A percentile compares a stretch with the other conserved stretches of the same genome.
phyloP scores from a whole-genome alignment of 371 early-diverging fungal genomes.

The Rhizopus microsporus region DNA sequence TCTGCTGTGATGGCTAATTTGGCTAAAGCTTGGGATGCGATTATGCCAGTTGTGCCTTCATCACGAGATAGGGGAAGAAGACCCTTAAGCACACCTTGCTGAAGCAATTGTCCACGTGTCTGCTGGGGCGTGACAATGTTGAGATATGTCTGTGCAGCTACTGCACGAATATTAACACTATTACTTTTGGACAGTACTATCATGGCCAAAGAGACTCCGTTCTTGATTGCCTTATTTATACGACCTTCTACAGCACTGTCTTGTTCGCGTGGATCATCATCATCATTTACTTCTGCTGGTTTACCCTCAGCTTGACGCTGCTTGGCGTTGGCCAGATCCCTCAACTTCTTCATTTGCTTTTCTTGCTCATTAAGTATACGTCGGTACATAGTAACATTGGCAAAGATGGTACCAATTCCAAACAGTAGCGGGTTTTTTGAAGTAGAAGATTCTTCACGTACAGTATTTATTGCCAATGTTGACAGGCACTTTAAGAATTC shows the following conservation, averaged over 20 bases:
- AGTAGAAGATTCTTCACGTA: conserved; percentile 32
- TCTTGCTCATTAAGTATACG: conserved; percentile 76
- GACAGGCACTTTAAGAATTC: conserved; percentile 60
- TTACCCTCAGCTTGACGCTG: conserved; percentile 12
- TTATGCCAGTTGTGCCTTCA: conserved; percentile 24
- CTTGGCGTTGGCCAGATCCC: conserved; percentile 63
- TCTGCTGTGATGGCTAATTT: conserved; percentile 90
- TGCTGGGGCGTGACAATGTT: conserved; percentile 71
- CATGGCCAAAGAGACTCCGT: conserved; percentile 62
- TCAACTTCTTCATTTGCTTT: conserved; percentile 75
- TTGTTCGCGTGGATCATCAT: conserved; percentile 55
- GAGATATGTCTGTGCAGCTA: conserved; percentile 68
- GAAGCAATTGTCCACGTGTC: conserved; percentile 78
- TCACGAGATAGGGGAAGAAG: conserved; percentile 56
- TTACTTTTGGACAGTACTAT: conserved; percentile 55
- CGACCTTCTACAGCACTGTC: conserved; percentile 67
- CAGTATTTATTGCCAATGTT: conserved; percentile 48
- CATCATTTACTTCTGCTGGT: conserved; percentile 21
- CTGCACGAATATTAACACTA: conserved; percentile 60
- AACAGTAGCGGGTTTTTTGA: conserved; percentile 52
- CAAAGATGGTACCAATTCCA: conserved; percentile 70
- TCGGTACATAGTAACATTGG: conserved; percentile 72
- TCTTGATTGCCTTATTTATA: conserved; percentile 48
- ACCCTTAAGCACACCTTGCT: conserved; percentile 76
- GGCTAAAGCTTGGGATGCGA: conserved; percentile 84